A percentile compares a stretch with the other conserved stretches of the same genome.
Evolutionary conservation across 164 flowering plant species (phyloP).

Genomic region (Brasenia schreberi): DNA sequence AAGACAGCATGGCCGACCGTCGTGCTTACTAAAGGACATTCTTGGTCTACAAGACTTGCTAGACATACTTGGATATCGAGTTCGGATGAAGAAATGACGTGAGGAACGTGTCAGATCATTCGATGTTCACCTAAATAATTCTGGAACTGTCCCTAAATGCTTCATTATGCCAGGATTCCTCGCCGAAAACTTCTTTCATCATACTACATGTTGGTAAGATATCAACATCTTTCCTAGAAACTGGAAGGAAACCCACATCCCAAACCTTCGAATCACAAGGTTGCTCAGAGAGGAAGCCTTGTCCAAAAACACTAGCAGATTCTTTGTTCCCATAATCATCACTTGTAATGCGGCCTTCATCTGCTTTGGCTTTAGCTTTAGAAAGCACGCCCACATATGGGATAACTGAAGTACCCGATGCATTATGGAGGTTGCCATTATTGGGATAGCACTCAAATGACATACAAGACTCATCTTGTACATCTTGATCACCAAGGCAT

Average conservation of each 20-base stretch:
- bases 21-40: too few relatives aligned
- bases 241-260: constrained; percentile 26
- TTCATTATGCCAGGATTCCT: constrained; percentile 19
- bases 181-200: constrained; percentile 66
- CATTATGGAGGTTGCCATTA: neutral
- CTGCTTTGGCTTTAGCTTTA: constrained; percentile 10
- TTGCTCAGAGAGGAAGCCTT: constrained; percentile 18
- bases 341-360: constrained; percentile 8
- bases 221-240: constrained; percentile 25
- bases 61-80: too few relatives aligned
- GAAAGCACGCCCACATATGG: constrained; percentile 1
- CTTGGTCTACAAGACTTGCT: too few relatives aligned
- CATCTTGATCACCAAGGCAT: constrained; percentile 17
- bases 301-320: constrained; percentile 4
- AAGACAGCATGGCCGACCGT: too few relatives aligned
- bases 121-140: too few relatives aligned
- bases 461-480: constrained; percentile 33
- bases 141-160: too few relatives aligned
- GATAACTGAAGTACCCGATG: neutral
- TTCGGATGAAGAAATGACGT: too few relatives aligned
- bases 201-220: constrained; percentile 44
- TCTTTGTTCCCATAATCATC: constrained; percentile 9
- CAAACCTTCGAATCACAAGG: constrained; percentile 35
- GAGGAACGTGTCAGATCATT: too few relatives aligned
- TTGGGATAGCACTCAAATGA: constrained; percentile 19